Evolutionary conservation across 306 rosid species (phyloP).

Genomic region (Prunus campanulata): DNA sequence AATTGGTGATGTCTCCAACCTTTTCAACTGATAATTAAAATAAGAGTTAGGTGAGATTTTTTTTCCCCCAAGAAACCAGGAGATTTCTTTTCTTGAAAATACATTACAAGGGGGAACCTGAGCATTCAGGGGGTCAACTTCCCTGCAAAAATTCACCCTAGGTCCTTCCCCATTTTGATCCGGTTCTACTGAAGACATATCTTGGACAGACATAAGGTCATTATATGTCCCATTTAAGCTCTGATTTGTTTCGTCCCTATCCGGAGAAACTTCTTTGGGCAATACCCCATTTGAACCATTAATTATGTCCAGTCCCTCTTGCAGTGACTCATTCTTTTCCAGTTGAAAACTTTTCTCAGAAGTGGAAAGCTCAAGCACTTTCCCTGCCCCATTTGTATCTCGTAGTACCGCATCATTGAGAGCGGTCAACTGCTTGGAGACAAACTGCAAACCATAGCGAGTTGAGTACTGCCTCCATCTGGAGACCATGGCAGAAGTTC

Average conservation of each 20-base stretch:
- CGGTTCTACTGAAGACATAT: slow-evolving; percentile 34
- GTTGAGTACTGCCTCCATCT: slow-evolving; percentile 79
- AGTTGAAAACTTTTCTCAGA: slow-evolving; percentile 25
- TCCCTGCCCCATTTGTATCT: slow-evolving; percentile 34
- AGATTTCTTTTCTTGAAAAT: slow-evolving; percentile 76
- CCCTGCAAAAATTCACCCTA: slow-evolving; percentile 30
- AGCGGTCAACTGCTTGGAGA: slow-evolving; percentile 40
- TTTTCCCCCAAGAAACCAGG: slow-evolving; percentile 55
- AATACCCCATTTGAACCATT: slow-evolving; percentile 33
- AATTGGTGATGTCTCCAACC: slow-evolving; percentile 35
- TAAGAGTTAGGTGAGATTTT: slow-evolving; percentile 48
- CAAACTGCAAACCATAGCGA: slow-evolving; percentile 39
- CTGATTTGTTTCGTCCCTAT: slow-evolving; percentile 29
- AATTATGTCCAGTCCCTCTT: slow-evolving; percentile 32
- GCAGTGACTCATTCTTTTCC: slow-evolving; percentile 36
- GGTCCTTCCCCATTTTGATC: slow-evolving; percentile 39
- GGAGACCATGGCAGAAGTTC: slow-evolving; percentile 92
- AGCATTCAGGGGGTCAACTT: slow-evolving; percentile 65
- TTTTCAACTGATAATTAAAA: slow-evolving; percentile 40
- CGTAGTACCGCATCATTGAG: slow-evolving; percentile 28
- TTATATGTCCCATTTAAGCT: slow-evolving; percentile 31
- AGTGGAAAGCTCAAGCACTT: slow-evolving; percentile 36
- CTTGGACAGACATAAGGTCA: slow-evolving; percentile 34
- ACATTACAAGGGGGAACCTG: slow-evolving; percentile 77
- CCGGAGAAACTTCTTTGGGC: slow-evolving; percentile 12